Base-by-base conservation (phyloP, 2,329 filamentous ascomycete species). In the Talaromyces rugulosus region DNA sequence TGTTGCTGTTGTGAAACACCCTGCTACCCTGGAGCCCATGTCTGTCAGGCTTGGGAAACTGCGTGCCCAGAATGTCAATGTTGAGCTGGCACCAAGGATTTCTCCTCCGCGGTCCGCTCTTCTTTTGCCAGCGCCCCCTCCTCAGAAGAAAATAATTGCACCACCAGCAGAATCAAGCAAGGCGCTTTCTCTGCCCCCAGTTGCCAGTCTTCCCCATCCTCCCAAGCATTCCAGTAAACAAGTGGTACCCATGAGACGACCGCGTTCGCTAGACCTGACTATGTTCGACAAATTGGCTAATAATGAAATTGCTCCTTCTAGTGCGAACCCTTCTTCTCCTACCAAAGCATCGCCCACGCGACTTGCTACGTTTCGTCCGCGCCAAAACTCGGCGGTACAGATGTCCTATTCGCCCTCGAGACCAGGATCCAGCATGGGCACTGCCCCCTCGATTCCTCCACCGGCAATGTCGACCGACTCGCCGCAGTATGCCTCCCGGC, bases 391-490 rank as follows among this genome's bases (percentile, higher is more conserved):
- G 59, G 73, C 51, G 6, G 58, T 60, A 66, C 44, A 58, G 40
- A 71, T 65, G 50, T 70, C 59, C 55, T 66, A 56, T 65, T 70
- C 69, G 64, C 71, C 63, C 33, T 75, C 78, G 4, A 74, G 77
- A 58, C 76, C 78, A 2, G 65, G 75, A 4, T 81, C 80, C 27
- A 77, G 78, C 58, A 67, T 81, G 14, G 73, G 75, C 27, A 74
- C 73, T 53, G 70, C 72, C 5, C 78, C 79, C 2, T 75, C 69
- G 51, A 76, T 81, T 18, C 74, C 77, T 4, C 75, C 76, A 16
- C 76, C 77, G 5, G 67, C 74, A 14, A 71, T 68, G 27, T 74
- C 71, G 1, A 67, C 71, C 53, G 75, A 77, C 58, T 66, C 68
- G 4, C 71, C 73, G n/a, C 73, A 75, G 1, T 77, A 76, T 61